These are phyloP conservation scores for Gleditsia sinensis DNA, from an alignment of 306 rosid genomes.

Conservation along the genomic window DNA sequence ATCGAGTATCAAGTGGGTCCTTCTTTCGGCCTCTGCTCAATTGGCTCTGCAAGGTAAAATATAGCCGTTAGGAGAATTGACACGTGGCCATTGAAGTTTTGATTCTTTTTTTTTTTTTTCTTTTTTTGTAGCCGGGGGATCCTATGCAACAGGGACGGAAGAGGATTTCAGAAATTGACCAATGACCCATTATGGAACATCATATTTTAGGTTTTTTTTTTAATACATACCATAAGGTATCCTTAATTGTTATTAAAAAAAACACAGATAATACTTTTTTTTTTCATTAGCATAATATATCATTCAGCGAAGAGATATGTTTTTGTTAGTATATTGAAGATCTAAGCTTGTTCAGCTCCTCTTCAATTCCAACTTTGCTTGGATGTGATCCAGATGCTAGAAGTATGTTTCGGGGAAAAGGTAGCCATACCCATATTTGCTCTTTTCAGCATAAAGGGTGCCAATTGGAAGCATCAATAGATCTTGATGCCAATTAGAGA, in stretches of 20 bases:
- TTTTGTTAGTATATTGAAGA: too few species aligned
- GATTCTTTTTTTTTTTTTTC: too few species aligned
- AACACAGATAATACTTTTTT: too few species aligned
- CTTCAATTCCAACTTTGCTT: conserved; percentile 52
- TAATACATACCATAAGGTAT: too few species aligned
- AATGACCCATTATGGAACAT: too few species aligned
- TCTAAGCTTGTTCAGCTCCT: conserved; percentile 62
- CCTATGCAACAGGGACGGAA: conserved; percentile 31
- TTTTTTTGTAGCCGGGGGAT: conserved; percentile 17
- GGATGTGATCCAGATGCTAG: conserved; percentile 79
- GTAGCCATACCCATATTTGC: conserved; percentile 43
- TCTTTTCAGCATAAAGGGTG: conserved; percentile 45
- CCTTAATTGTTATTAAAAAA: too few species aligned
- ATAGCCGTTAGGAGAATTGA: conserved; percentile 45
- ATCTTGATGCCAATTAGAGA: conserved; percentile 28
- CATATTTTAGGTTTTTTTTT: too few species aligned
- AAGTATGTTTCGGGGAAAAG: conserved; percentile 54
- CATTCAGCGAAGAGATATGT: too few species aligned
- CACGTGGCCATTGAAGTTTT: not conserved
- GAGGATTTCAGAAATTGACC: too few species aligned
- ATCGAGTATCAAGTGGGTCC: conserved; percentile 30
- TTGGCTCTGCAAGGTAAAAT: not conserved
- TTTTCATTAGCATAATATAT: too few species aligned
- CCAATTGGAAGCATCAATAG: conserved; percentile 28
- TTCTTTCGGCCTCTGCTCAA: not conserved